These are phyloP conservation scores for Kurtzmaniella cleridarum DNA, from an alignment of 805 yeast genomes.

Conservation along the genomic window DNA sequence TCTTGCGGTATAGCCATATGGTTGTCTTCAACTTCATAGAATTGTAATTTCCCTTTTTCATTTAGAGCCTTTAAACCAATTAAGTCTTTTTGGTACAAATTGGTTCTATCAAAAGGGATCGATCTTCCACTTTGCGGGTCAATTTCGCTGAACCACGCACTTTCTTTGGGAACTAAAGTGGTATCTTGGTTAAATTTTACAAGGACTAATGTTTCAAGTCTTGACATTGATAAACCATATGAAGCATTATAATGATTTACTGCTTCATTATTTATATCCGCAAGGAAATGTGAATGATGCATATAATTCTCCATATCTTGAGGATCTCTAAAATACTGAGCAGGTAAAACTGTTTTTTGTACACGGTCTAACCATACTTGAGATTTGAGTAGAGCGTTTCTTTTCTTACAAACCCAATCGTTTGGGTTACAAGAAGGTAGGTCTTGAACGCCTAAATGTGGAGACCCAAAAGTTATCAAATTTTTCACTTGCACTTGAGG, in stretches of 20 bases:
- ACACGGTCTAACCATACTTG: slow-evolving; percentile 57
- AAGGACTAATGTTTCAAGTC: slow-evolving; percentile 51
- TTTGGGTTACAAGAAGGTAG: slow-evolving; percentile 51
- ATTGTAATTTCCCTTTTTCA: slow-evolving; percentile 40
- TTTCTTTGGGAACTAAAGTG: slow-evolving; percentile 68
- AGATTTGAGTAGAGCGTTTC: slow-evolving; percentile 48
- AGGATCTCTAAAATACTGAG: slow-evolving; percentile 72
- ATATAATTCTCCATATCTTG: slow-evolving; percentile 48
- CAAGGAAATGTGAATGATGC: slow-evolving; percentile 53
- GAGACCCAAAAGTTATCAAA: slow-evolving; percentile 73
- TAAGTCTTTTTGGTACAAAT: slow-evolving; percentile 46
- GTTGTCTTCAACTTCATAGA: slow-evolving; percentile 45
- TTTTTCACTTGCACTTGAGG: slow-evolving; percentile 34
- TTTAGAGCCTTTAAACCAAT: slow-evolving; percentile 54
- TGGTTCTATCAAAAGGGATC: slow-evolving; percentile 45
- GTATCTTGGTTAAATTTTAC: slow-evolving; percentile 55
- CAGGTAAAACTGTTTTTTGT: slow-evolving; percentile 58
- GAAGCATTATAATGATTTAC: slow-evolving; percentile 22
- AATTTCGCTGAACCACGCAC: slow-evolving; percentile 60
- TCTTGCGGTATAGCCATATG: slow-evolving; percentile 65
- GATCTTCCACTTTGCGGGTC: slow-evolving; percentile 38
- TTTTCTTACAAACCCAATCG: slow-evolving; percentile 56
- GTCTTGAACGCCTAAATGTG: slow-evolving; percentile 72
- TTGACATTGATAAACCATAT: slow-evolving; percentile 40
- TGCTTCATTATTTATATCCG: slow-evolving; percentile 61